Base-by-base conservation (phyloP, 768 basidiomycete species). In the Cubamyces sp. region DNA sequence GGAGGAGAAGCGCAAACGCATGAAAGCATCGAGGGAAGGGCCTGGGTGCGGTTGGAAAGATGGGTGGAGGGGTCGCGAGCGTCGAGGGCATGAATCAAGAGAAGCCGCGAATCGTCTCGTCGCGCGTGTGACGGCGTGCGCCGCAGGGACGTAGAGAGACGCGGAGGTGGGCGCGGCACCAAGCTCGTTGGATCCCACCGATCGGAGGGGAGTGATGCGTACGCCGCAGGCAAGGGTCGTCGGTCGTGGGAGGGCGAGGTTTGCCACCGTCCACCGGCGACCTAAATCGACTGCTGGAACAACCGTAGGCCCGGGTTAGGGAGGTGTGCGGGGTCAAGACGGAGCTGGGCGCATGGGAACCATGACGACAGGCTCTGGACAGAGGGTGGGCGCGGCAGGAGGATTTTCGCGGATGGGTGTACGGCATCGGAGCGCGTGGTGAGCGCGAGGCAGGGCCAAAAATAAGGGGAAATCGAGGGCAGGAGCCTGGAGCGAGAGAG, bases 351-450 rank as follows among this genome's bases (percentile, higher is more conserved):
- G 28, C 18, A 9, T 30, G 42, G 52, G 41, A 21, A 21, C 28
- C 39, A 28, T 37, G 28, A n/a, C 30, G 34, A 25, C 19, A 25
- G 18, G 19, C 19, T 25, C 19, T 19, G 11, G 49, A 50, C 49
- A 30, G 49, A 18, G 28, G 49, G 21, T 26, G 41, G 52, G 42
- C 48, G 47, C 30, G 57, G 56, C 45, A 26, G 56, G 56, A 57
- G 56, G 40, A 48, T 23, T 42, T 41, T 57, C 46, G 47, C 47
- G 40, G 57, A 47, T 3, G 39, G 39, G 39, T 11, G 47, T 57
- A 57, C 48, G 57, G 57, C 57, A 57, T 49, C 30, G n/a, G 45
- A 21, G 56, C 8, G 56, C 46, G 37, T 43, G 30, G 5, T 8
- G 26, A 28, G 30, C 16, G 41, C 55, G 45, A 42, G 52, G 52